These are phyloP conservation scores for Phellopilus nigrolimitatus DNA, from an alignment of 1,284 basidiomycete genomes.

Conservation along the genomic window DNA sequence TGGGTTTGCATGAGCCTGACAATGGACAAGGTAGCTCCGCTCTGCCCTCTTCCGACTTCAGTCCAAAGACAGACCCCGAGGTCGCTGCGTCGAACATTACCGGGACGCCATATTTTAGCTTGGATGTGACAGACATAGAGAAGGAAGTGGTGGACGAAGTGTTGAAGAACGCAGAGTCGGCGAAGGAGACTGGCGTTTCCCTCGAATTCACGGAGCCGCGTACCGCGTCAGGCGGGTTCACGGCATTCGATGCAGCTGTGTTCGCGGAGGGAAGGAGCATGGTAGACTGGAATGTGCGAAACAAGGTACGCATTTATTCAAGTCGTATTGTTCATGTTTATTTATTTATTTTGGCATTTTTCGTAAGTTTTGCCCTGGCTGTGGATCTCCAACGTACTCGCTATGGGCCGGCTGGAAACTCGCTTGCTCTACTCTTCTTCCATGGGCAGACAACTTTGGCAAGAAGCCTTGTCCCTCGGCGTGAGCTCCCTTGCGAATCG, in stretches of 20 bases:
- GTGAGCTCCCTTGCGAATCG: constrained; percentile 36
- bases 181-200: constrained; percentile 23
- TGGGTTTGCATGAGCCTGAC: constrained; percentile 75
- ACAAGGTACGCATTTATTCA: constrained; percentile 50
- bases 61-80: constrained; percentile 32
- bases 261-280: constrained; percentile 76
- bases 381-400: constrained; percentile 79
- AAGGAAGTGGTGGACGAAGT: constrained; percentile 40
- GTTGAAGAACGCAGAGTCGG: constrained; percentile 35
- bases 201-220: constrained; percentile 69
- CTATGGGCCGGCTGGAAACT: constrained; percentile 97
- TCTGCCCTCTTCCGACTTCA: constrained; percentile 60
- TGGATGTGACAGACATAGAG: constrained; percentile 62
- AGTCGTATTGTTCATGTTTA: constrained; percentile 8
- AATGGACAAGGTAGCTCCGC: constrained; percentile 36
- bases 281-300: constrained; percentile 86
- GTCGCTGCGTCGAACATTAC: constrained; percentile 54
- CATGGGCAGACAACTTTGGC: constrained; percentile 60
- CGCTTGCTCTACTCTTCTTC: constrained; percentile 68
- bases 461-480: constrained; percentile 63
- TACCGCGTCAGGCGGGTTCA: constrained; percentile 49
- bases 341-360: constrained; percentile 1
- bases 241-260: constrained; percentile 60
- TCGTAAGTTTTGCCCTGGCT: constrained; percentile 80
- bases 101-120: constrained; percentile 74